Percentiles rank a stretch among this genome's conserved stretches.
Conservation (phyloP, 1,139 yeast genomes). For the Suhomyces panamericanus region DNA sequence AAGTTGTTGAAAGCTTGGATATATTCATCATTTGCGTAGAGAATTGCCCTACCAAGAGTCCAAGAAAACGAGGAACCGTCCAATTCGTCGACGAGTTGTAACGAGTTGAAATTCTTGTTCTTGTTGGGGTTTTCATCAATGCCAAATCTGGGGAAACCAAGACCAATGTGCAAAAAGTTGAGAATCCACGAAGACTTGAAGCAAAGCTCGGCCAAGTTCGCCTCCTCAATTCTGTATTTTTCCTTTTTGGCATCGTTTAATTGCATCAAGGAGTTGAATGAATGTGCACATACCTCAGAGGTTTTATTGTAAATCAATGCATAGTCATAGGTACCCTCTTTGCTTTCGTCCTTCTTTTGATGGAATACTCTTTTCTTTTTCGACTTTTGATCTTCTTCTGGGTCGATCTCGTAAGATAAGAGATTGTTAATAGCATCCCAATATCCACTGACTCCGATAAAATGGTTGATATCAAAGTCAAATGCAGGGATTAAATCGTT, state of each 20-base stretch:
- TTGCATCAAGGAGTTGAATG: slow-evolving; percentile 42
- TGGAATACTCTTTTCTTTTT: background rate
- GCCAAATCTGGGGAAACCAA: slow-evolving; percentile 65
- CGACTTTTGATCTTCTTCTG: background rate
- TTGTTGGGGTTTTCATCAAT: slow-evolving; percentile 35
- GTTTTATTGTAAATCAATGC: slow-evolving; percentile 45
- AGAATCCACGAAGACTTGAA: slow-evolving; percentile 63
- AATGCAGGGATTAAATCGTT: slow-evolving; percentile 62
- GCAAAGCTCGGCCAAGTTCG: slow-evolving; percentile 25
- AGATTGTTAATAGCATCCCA: slow-evolving; percentile 69
- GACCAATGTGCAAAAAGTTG: slow-evolving; percentile 69
- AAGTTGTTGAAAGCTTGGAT: slow-evolving; percentile 39
- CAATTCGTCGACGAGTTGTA: slow-evolving; percentile 61
- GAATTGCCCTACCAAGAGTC: slow-evolving; percentile 79
- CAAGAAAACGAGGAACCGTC: slow-evolving; percentile 73
- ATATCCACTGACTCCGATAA: slow-evolving; percentile 80
- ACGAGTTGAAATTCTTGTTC: slow-evolving; percentile 41
- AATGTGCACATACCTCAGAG: slow-evolving; percentile 44
- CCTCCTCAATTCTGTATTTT: slow-evolving; percentile 30
- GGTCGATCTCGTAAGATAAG: slow-evolving; percentile 27
- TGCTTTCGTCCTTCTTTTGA: background rate
- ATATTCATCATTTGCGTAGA: slow-evolving; percentile 56
- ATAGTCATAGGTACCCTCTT: slow-evolving; percentile 32
- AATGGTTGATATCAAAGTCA: slow-evolving; percentile 66
- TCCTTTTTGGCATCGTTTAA: slow-evolving; percentile 32